A percentile compares a stretch with the other conserved stretches of the same genome.
Evolutionary conservation across 1,284 basidiomycete genomes (phyloP).

Genomic region (Takashimella koratensis): DNA sequence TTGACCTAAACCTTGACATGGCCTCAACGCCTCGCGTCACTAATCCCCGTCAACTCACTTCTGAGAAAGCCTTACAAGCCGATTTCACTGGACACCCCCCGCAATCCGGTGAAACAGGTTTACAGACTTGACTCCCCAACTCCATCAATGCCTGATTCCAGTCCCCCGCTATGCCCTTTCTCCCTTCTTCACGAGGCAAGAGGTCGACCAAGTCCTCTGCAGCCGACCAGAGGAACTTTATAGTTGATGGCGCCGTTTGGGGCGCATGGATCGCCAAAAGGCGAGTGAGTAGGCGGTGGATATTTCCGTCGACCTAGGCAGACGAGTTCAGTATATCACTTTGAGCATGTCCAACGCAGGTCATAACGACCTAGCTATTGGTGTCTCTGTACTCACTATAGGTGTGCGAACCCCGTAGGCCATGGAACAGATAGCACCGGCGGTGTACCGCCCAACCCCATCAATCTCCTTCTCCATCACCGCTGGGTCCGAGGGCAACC

Average conservation of each 20-base stretch:
- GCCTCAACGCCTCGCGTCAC: too few species aligned
- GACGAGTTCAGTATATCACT: background rate
- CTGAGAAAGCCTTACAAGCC: conserved; percentile 64
- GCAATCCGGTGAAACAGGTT: conserved; percentile 73
- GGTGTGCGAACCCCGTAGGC: conserved; percentile 79
- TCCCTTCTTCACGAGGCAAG: conserved; percentile 37
- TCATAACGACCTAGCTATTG: too few species aligned
- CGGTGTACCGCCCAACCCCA: conserved; percentile 86
- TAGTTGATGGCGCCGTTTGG: conserved; percentile 70
- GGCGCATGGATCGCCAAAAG: conserved; percentile 75
- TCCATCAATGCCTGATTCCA: conserved; percentile 66
- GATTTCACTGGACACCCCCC: conserved; percentile 63
- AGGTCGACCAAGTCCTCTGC: conserved; percentile 65
- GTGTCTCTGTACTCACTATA: conserved; percentile 59
- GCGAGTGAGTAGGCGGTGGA: conserved; percentile 75
- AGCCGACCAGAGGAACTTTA: conserved; percentile 76
- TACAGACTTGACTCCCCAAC: conserved; percentile 85
- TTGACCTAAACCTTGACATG: too few species aligned
- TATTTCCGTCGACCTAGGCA: conserved; percentile 81
- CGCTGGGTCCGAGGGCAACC: conserved; percentile 72
- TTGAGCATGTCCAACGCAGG: too few species aligned
- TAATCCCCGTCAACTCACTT: too few species aligned
- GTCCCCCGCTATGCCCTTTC: conserved; percentile 59
- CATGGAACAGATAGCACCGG: conserved; percentile 78
- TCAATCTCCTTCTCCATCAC: conserved; percentile 80